These are phyloP conservation scores for Neofusicoccum kwambonambiense DNA, from an alignment of 2,329 filamentous ascomycete species.

Conservation along the genomic window DNA sequence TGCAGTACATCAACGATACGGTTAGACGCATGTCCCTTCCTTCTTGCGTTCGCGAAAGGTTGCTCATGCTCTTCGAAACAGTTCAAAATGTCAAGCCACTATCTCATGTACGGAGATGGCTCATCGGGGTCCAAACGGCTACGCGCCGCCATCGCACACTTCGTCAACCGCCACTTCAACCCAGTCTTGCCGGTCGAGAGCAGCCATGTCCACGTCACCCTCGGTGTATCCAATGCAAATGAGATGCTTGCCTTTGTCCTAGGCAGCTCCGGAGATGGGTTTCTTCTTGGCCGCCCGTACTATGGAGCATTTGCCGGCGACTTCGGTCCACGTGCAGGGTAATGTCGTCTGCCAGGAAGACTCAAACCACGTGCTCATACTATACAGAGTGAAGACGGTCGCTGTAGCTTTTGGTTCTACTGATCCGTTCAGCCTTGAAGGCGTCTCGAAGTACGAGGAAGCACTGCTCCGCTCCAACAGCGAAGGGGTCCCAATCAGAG, in stretches of 20 bases:
- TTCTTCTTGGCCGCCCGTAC: slow-evolving; percentile 47
- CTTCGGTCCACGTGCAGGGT: slow-evolving; percentile 43
- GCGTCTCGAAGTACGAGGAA: slow-evolving; percentile 39
- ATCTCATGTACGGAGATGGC: slow-evolving; percentile 46
- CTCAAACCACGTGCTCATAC: neutral
- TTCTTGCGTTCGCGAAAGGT: neutral
- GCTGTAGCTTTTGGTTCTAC: slow-evolving; percentile 37
- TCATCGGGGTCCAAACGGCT: slow-evolving; percentile 40
- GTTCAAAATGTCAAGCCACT: neutral
- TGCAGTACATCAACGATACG: slow-evolving; percentile 43
- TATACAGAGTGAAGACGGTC: slow-evolving; percentile 35
- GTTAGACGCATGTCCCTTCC: slow-evolving; percentile 25
- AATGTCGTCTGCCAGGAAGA: neutral
- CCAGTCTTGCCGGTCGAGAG: slow-evolving; percentile 35
- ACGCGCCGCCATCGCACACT: slow-evolving; percentile 39
- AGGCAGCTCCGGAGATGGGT: slow-evolving; percentile 45
- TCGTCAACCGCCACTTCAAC: slow-evolving; percentile 44
- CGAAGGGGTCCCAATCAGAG: slow-evolving; percentile 37
- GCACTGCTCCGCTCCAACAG: slow-evolving; percentile 33
- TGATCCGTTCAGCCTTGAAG: slow-evolving; percentile 39
- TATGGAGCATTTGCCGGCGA: slow-evolving; percentile 53
- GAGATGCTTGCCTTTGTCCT: slow-evolving; percentile 46
- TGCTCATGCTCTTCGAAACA: neutral
- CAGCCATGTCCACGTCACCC: slow-evolving; percentile 40
- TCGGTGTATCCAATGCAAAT: slow-evolving; percentile 42